Base-by-base conservation (phyloP, 192 early-diverging fungal genomes). In the Coemansia sp. region DNA sequence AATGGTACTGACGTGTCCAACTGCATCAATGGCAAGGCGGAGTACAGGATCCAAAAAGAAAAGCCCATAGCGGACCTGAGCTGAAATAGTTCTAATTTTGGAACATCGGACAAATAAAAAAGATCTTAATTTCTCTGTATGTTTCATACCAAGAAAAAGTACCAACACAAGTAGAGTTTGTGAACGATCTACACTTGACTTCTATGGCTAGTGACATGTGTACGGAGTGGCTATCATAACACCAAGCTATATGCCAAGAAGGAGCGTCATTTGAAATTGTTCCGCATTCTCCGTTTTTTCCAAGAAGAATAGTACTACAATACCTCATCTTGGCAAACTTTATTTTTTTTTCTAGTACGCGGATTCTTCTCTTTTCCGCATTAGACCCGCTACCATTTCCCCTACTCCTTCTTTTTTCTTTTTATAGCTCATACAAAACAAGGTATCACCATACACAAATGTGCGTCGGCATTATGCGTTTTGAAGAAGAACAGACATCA, bases 291-390 rank as follows among this genome's bases (percentile, higher is more conserved):
- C 23, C 17, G 6, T 28, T 10, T 55, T 55, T 10, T 55, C 28
- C 26, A 26, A 21, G 47, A 17, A 16, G 7, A 23, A 52, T 52
- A 52, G 26, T 26, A 10, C 10, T 55, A 14, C 9, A 28, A 7
- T 7, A 8, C 16, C 13, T 49, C 30, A 2, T 58, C 55, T 58
- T 58, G 55, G 55, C 55, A 55, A 4, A 2, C 13, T 2, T 52
- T 8, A 19, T 26, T 52, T 26, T 26, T 50, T 55, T 50, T 44
- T 17, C 16, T 14, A n/a, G 17, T 16, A n/a, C 16, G 19, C 10
- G 52, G 52, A 55, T 13, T 26, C 11, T 32, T 32, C 14, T 55
- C 16, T 58, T 58, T 58, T 58, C 55, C 55, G 55, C 55, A 58
- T 58, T 32, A 33, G 55, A 58, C 11, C 55, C 55, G 32, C 55